Evolutionary conservation across 495 filamentous ascomycete genomes (phyloP).

Genomic region (Opeltia flavorubescens): DNA sequence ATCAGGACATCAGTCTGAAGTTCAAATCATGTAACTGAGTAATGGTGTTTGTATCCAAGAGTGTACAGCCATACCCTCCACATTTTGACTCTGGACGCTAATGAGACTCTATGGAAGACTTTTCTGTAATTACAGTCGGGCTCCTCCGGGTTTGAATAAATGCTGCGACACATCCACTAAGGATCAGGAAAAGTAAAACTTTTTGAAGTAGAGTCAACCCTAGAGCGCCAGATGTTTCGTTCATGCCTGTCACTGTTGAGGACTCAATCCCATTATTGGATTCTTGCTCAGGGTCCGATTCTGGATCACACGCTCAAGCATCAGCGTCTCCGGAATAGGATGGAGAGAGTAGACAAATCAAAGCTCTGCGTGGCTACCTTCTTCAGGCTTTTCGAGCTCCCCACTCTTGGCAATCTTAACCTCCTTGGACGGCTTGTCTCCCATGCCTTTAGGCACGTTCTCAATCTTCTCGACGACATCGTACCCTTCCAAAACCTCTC

Average conservation of each 20-base stretch:
- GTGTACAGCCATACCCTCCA: not conserved
- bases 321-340: conserved; percentile 24
- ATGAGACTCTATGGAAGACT: conserved; percentile 24
- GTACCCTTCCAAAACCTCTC: conserved; percentile 82
- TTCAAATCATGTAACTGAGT: too few species aligned
- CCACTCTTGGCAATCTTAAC: conserved; percentile 93
- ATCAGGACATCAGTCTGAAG: too few species aligned
- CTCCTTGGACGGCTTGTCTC: conserved; percentile 58
- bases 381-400: conserved; percentile 71
- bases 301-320: conserved; percentile 15
- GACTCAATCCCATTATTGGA: too few species aligned
- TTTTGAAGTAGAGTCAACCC: conserved; percentile 24
- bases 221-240: conserved; percentile 14
- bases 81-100: not conserved
- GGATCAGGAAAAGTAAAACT: conserved; percentile 26
- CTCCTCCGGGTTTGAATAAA: conserved; percentile 23
- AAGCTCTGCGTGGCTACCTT: conserved; percentile 98
- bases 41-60: too few species aligned
- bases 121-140: conserved; percentile 18
- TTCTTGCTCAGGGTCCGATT: conserved; percentile 6
- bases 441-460: conserved; percentile 50
- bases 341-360: conserved; percentile 34
- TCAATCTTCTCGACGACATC: conserved; percentile 84
- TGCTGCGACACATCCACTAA: conserved; percentile 25
- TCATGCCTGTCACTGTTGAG: conserved; percentile 14